Evolutionary conservation across 2,329 filamentous ascomycete species (phyloP).

Genomic region (Colletotrichum aenigma): DNA sequence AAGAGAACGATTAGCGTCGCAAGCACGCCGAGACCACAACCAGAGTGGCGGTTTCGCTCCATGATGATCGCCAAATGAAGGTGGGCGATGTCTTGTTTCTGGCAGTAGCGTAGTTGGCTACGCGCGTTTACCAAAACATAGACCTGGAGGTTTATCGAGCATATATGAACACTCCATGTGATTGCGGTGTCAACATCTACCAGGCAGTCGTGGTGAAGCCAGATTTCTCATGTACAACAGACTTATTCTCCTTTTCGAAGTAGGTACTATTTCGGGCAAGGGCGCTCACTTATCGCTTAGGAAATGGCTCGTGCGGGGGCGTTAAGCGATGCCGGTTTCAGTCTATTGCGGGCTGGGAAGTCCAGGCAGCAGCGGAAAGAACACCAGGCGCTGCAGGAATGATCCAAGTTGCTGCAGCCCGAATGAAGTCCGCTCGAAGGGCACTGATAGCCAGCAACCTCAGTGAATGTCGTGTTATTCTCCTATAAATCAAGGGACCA

Average conservation of each 20-base stretch:
- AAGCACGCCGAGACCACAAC: background rate
- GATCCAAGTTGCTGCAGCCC: background rate
- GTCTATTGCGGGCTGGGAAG: background rate
- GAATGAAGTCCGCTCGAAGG: background rate
- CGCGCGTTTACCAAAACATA: background rate
- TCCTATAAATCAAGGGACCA: background rate
- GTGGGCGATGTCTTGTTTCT: background rate
- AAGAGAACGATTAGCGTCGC: background rate
- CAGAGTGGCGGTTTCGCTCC: background rate
- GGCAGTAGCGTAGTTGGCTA: background rate
- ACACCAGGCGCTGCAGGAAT: background rate
- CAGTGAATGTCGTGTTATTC: background rate
- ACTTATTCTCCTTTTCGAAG: background rate
- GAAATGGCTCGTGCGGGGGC: background rate
- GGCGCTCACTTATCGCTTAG: background rate
- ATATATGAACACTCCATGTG: background rate
- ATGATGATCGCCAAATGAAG: background rate
- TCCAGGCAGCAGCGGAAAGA: background rate
- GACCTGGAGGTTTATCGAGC: background rate
- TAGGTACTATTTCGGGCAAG: background rate
- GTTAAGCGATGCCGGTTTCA: background rate
- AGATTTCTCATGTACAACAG: background rate
- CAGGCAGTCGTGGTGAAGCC: background rate
- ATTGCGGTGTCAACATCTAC: background rate
- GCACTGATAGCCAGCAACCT: background rate